Base-by-base conservation (phyloP, 192 early-diverging fungal genomes). In the Coemansia sp. region DNA sequence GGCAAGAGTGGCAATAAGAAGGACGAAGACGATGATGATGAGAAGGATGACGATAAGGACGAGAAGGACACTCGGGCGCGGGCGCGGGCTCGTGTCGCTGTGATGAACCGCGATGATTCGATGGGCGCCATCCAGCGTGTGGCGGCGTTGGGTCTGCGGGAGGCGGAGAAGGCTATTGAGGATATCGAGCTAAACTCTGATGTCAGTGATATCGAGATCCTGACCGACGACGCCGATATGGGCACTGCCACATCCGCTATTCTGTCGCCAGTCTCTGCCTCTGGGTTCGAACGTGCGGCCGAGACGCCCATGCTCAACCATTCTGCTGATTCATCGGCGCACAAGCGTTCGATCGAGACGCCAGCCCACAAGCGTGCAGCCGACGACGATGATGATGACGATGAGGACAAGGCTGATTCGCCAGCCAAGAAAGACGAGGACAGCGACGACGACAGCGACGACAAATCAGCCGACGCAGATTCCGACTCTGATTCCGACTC, bases 181-280 rank as follows among this genome's bases (percentile, higher is more conserved):
- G 70, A 79, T 32, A 69, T 65, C 35, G 75, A 78, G 48, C 24
- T 49, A 57, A 41, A 78, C 59, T 69, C 70, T 22, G 70, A 68
- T 38, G 55, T 57, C 7, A 53, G 23, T 38, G 62, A 35, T 19
- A 55, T 72, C 5, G 69, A 68, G 62, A 14, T 70, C 5, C 62
- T 71, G 61, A 69, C 75, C 56, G 50, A 52, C 21, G 50, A 52
- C 22, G 50, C 10, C 2, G 68, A 62, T 27, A 27, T 61, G 17
- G 45, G 3, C 7, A 58, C 50, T 23, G 12, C 59, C 25, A 48
- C 57, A 2, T 24, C 63, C 23, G 24, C 64, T 7, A 15, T 53
- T 14, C 53, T 39, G 25, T 38, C 60, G 41, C 37, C 49, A 0
- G 22, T 21, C 23, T 35, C 49, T 39, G 62, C 39, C 2, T 50